These are phyloP conservation scores for Pelargonium myrrhifolium DNA, from an alignment of 441 rosid species.

Conservation along the genomic window DNA sequence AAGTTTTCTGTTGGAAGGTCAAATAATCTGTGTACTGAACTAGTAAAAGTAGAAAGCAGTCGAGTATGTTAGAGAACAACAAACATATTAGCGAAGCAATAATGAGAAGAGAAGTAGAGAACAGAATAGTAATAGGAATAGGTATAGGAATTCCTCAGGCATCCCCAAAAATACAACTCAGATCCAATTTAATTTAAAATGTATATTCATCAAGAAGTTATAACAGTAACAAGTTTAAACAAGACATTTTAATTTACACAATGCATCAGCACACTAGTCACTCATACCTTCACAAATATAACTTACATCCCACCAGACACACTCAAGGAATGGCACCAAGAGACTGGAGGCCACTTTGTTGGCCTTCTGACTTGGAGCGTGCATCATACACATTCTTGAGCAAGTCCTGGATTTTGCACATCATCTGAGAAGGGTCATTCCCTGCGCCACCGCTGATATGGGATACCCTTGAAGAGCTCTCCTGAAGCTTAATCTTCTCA, in stretches of 20 bases:
- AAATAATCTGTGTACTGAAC: neutral
- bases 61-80: too few species aligned
- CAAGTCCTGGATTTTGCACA: neutral
- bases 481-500: neutral
- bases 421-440: conserved; percentile 6
- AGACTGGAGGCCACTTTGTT: neutral
- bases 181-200: too few species aligned
- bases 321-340: too few species aligned
- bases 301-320: too few species aligned
- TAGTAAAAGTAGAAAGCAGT: neutral
- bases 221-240: too few species aligned
- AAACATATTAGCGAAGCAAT: too few species aligned
- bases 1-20: neutral
- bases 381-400: neutral
- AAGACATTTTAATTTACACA: too few species aligned
- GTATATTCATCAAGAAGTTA: too few species aligned
- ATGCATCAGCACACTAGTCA: too few species aligned
- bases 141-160: neutral
- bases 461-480: neutral
- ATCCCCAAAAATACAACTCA: neutral
- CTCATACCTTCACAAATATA: too few species aligned
- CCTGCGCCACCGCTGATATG: neutral
- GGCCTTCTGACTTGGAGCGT: neutral
- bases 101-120: too few species aligned
- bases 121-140: too few species aligned